A percentile compares a stretch with the other conserved stretches of the same genome.
phyloP scores from a whole-genome alignment of 106 monocot species.

The Iris macrosiphon region DNA sequence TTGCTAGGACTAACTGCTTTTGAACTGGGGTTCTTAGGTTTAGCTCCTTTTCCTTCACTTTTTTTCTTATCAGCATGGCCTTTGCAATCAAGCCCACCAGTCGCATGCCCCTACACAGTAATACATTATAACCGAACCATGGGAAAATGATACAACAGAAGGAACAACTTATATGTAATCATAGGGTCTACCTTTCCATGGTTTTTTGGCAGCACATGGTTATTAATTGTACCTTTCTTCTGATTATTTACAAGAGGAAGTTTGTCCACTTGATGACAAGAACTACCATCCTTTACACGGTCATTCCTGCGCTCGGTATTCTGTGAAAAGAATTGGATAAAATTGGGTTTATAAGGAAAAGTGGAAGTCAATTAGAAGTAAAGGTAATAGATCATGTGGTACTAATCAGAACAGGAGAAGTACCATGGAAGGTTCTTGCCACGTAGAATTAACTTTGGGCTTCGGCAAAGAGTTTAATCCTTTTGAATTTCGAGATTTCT shows the following conservation, averaged over 20 bases:
- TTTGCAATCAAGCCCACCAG: conserved; percentile 22
- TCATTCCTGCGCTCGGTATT: conserved; percentile 3
- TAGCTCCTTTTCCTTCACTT: conserved; percentile 44
- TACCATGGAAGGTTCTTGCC: conserved; percentile 12
- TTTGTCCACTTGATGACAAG: conserved; percentile 7
- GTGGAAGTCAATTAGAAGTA: not conserved
- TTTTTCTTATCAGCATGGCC: conserved; percentile 29
- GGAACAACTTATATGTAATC: conserved; percentile 5
- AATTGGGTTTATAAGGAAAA: not conserved
- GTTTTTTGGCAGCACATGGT: conserved; percentile 6
- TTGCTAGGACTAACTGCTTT: conserved; percentile 20
- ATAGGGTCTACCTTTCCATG: conserved; percentile 1
- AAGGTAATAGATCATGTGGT: not conserved
- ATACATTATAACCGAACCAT: no score
- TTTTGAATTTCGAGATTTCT: conserved; percentile 35
- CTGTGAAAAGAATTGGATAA: conserved; percentile 23
- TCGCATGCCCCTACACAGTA: conserved; percentile 30
- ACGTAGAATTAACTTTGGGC: conserved; percentile 20
- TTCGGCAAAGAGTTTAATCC: conserved; percentile 28
- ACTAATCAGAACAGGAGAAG: not conserved
- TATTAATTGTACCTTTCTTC: not conserved
- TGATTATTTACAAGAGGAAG: conserved; percentile 8
- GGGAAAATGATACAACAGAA: not conserved
- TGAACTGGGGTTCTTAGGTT: conserved; percentile 20
- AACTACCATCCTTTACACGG: conserved; percentile 2